A percentile compares a stretch with the other conserved stretches of the same genome.
Conservation (phyloP, 1,284 basidiomycete genomes). For the Apiotrichum porosum region DNA sequence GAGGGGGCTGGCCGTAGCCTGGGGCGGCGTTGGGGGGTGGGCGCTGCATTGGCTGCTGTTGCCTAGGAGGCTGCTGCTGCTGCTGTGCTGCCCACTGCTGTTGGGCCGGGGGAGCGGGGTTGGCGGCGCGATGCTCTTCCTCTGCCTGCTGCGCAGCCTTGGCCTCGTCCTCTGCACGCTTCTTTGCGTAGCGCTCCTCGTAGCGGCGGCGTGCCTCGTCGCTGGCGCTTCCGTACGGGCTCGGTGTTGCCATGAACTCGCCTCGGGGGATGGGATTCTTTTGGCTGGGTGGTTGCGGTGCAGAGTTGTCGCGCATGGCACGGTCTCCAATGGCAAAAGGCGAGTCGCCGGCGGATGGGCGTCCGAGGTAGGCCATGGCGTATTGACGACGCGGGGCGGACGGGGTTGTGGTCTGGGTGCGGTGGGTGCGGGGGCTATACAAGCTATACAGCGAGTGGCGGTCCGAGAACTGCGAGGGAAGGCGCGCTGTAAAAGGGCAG, state of each 20-base stretch:
- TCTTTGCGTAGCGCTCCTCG: constrained; percentile 44
- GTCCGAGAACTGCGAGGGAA: too few species aligned
- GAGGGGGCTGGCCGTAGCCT: constrained; percentile 7
- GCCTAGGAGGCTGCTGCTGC: constrained; percentile 11
- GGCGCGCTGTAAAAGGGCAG: too few species aligned
- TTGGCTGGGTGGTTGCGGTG: constrained; percentile 38
- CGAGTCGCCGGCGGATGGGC: constrained; percentile 45
- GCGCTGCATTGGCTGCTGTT: constrained; percentile 1
- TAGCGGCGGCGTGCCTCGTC: constrained; percentile 45
- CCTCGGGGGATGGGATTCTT: constrained; percentile 35
- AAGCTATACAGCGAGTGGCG: too few species aligned
- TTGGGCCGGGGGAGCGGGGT: not conserved
- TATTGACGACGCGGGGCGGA: too few species aligned
- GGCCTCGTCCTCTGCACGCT: constrained; percentile 36
- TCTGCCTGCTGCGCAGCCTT: constrained; percentile 14
- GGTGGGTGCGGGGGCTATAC: constrained; percentile 1
- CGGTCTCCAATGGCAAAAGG: constrained; percentile 49
- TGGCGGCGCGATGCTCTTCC: constrained; percentile 1
- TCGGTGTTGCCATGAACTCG: constrained; percentile 29
- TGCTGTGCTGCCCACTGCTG: constrained; percentile 10
- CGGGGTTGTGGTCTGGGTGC: not conserved
- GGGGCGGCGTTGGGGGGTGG: constrained; percentile 1
- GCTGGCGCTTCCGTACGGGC: constrained; percentile 37
- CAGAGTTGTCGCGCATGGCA: constrained; percentile 42
- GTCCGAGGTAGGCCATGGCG: constrained; percentile 38